phyloP scores from a whole-genome alignment of 306 rosid species.

The Corylus heterophylla region DNA sequence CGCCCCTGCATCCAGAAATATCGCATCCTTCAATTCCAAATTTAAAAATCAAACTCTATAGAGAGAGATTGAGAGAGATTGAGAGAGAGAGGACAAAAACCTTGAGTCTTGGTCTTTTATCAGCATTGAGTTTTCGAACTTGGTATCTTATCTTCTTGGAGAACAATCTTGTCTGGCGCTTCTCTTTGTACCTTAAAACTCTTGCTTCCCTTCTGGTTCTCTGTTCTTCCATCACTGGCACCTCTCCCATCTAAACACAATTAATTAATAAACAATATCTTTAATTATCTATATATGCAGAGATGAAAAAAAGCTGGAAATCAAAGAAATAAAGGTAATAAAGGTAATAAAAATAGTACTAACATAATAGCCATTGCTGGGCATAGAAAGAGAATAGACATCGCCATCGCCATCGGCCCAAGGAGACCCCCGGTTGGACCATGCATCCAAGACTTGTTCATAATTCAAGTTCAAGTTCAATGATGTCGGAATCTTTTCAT shows the following conservation, averaged over 20 bases:
- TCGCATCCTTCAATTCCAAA: neutral
- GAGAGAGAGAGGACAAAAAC: conserved; percentile 27
- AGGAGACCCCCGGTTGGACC: conserved; percentile 76
- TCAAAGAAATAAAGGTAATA: too few species aligned
- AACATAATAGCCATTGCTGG: conserved; percentile 51
- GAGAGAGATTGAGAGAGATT: neutral
- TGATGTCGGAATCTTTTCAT: conserved; percentile 40
- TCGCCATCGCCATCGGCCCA: conserved; percentile 63
- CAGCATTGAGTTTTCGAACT: conserved; percentile 85
- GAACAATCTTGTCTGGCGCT: conserved; percentile 74
- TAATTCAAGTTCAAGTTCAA: conserved; percentile 80
- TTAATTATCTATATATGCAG: too few species aligned
- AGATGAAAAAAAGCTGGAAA: neutral
- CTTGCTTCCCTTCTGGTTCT: conserved; percentile 74
- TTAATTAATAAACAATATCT: too few species aligned
- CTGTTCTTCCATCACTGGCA: conserved; percentile 71
- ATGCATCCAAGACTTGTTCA: conserved; percentile 80
- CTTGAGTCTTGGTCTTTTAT: conserved; percentile 88
- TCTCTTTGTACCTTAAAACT: conserved; percentile 80
- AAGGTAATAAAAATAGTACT: conserved; percentile 26
- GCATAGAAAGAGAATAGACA: conserved; percentile 47
- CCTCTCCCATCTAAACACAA: conserved; percentile 70
- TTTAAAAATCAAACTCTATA: conserved; percentile 9
- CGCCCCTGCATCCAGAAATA: conserved; percentile 62
- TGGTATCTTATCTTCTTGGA: conserved; percentile 94